Percentiles rank a stretch among this genome's conserved stretches.
Evolutionary conservation across 2,329 filamentous ascomycete genomes (phyloP).

Genomic region (Aspergillus sclerotialis): DNA sequence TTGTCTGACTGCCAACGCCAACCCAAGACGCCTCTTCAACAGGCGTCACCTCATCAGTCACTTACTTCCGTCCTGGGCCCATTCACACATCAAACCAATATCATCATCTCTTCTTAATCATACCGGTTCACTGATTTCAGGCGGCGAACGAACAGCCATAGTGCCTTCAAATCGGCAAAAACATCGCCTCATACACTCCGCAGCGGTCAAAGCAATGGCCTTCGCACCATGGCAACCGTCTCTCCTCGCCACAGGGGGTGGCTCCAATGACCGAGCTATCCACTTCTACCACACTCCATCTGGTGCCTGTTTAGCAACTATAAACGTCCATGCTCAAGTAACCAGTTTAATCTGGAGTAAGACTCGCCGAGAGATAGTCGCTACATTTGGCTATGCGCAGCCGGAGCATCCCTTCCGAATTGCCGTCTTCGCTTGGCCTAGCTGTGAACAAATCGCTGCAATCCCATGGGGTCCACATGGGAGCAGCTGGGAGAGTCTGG

Average conservation of each 20-base stretch:
- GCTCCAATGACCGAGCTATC: conserved; percentile 89
- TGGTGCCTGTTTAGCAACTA: conserved; percentile 77
- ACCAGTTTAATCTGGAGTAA: conserved; percentile 88
- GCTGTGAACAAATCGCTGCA: conserved; percentile 75
- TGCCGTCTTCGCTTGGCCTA: conserved; percentile 90
- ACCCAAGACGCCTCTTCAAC: conserved; percentile 15
- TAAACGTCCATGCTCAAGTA: conserved; percentile 87
- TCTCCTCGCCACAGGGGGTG: conserved; percentile 82
- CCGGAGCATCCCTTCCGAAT: conserved; percentile 85
- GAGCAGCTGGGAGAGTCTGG: conserved; percentile 20
- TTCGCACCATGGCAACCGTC: conserved; percentile 92
- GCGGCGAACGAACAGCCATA: conserved; percentile 36
- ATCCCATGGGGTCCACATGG: conserved; percentile 69
- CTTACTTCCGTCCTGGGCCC: conserved; percentile 21
- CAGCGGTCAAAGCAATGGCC: conserved; percentile 92
- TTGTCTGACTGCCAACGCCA: conserved; percentile 12
- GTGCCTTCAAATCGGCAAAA: conserved; percentile 54
- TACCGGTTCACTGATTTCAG: conserved; percentile 21
- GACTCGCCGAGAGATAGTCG: conserved; percentile 77
- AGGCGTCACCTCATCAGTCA: conserved; percentile 17
- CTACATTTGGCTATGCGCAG: conserved; percentile 88
- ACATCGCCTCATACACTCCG: conserved; percentile 70
- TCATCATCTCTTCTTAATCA: conserved; percentile 16
- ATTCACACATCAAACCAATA: conserved; percentile 10
- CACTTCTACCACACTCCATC: conserved; percentile 89